Conservation (phyloP, 495 filamentous ascomycete species). For the Xylaria longipes region DNA sequence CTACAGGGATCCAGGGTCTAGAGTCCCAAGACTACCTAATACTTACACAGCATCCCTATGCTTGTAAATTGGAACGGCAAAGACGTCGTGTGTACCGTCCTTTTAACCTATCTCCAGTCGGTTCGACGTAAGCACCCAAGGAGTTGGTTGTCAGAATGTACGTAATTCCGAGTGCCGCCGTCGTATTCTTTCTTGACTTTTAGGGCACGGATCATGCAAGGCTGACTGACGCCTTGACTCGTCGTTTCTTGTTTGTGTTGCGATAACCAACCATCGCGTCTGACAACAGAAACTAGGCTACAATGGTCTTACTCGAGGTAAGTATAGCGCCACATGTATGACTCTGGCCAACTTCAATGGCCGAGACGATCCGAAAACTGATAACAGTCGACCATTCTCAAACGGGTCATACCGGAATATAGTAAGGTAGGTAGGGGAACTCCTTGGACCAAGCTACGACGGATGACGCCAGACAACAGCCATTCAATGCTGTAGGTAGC, state of each 20-base stretch:
- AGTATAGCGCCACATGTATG: constrained; percentile 6
- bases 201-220: neutral
- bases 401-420: constrained; percentile 13
- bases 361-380: neutral
- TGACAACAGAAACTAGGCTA: neutral
- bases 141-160: neutral
- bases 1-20: constrained; percentile 11
- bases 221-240: constrained; percentile 2
- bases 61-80: neutral
- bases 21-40: neutral
- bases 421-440: constrained; percentile 6
- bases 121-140: neutral
- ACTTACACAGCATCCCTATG: neutral
- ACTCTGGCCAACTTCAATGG: neutral
- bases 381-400: neutral
- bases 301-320: neutral
- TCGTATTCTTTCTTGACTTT: neutral
- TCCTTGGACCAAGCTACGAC: neutral
- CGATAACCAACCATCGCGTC: neutral
- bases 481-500: neutral
- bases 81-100: neutral
- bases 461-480: neutral
- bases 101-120: neutral
- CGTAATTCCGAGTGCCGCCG: neutral
- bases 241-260: neutral